Evolutionary conservation across 1,284 basidiomycete genomes (phyloP), one percentile per base, ranked within the genome.

Genomic region (Testicularia cyperi): DNA sequence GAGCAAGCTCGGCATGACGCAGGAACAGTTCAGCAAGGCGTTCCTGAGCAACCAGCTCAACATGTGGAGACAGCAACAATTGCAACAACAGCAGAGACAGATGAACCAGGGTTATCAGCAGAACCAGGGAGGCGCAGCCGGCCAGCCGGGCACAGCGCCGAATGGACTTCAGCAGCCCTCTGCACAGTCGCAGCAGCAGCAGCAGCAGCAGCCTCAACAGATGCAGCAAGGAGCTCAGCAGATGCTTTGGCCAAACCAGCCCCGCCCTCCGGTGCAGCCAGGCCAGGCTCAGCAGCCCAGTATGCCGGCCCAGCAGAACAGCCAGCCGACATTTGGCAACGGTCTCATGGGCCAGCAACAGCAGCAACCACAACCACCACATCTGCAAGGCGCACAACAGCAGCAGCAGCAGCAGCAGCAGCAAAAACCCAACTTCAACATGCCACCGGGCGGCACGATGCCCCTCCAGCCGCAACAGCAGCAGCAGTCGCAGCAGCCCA

Each of bases 21-120:
- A 62, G 24, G 62, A 68, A 26, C 65, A 70, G 37, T 56, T 70
- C 35, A 47, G 53, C 34, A 60, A 60, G 42, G 58, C 43, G 15
- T 62, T 54, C 53, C 40, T 62, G 14, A 41, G 42, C 16, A 45
- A 56, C 13, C 62, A 65, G 42, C 47, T 60, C 27, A 62, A 52
- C 22, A 39, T 29, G 19, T 65, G 57, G 57, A 44, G 58, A 18
- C 48, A 53, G 26, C 56, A 53, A 36, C 52, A 67, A 20, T 27
- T 58, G 2, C 60, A 66, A 34, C 62, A 60, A 33, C 48, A 60
- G 35, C 58, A 63, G 36, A 39, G 52, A 34, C 52, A 60, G 36
- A 28, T 56, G 36, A 44, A 42, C 26, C 38, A 41, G 18, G 47
- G 44, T 24, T 45, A 29, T 33, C 57, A 54, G 48, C 29, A 35